Conservation (phyloP, 148 eudicot genomes). For the Cornus suecica region DNA sequence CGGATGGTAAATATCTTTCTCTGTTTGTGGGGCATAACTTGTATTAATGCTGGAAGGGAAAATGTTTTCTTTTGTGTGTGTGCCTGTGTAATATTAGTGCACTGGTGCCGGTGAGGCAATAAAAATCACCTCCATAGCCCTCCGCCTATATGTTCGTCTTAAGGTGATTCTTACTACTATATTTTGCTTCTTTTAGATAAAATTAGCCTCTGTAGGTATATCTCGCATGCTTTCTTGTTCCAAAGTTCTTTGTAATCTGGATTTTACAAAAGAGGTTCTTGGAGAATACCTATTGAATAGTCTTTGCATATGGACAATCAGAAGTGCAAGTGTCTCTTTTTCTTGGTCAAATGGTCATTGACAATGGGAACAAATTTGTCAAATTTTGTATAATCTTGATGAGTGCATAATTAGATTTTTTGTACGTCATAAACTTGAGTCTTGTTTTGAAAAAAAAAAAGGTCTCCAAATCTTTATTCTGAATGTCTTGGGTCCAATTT, state of each 20-base stretch:
- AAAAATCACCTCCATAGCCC: background rate
- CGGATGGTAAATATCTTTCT: background rate
- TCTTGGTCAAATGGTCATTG: background rate
- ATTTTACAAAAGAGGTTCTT: background rate
- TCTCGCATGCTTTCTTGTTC: background rate
- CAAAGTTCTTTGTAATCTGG: background rate
- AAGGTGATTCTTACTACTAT: background rate
- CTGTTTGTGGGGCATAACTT: background rate
- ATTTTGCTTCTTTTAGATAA: background rate
- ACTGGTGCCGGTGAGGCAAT: background rate
- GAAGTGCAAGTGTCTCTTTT: background rate
- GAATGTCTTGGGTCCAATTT: too few species aligned
- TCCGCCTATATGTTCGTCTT: background rate
- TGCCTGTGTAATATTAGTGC: background rate
- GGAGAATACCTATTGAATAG: too few species aligned
- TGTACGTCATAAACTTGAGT: background rate
- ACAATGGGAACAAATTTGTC: background rate
- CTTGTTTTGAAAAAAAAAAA: background rate
- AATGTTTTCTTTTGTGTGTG: background rate
- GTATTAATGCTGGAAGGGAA: background rate
- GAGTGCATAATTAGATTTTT: constrained; percentile 3
- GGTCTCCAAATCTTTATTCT: background rate
- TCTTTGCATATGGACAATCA: too few species aligned
- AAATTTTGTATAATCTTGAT: background rate
- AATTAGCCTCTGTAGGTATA: background rate